Evolutionary conservation across 495 filamentous ascomycete species (phyloP), one percentile per base, ranked within the genome.

Genomic region (Cercophora scortea): DNA sequence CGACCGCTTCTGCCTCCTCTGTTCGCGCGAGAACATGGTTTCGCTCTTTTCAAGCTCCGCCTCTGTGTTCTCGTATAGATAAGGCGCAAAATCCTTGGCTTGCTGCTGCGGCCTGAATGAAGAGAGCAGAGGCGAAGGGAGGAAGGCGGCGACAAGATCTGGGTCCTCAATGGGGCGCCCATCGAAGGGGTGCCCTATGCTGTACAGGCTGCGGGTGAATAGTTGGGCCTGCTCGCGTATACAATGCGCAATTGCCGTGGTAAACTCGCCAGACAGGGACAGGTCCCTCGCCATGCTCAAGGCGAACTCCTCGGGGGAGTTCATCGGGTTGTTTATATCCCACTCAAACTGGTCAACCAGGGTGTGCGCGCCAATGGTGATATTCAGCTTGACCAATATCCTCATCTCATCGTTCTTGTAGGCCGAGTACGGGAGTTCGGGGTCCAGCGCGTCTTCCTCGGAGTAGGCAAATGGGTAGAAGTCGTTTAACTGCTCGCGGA

Each of bases 321-420:
- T 97, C 54, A 83, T 73, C 0, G 90, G 84, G 60, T 96, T 92
- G 65, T 97, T 97, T 62, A 97, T 89, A 61, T 97, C 93, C 93
- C 93, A 98, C 69, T 98, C 93, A 48, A 98, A 97, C 64, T 98
- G 94, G 60, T 98, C 93, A 18, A 96, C 84, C 25, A 98, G 76
- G 1, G 91, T 96, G 65, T 95, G 88, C 54, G 88, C 86, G 2
- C 93, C 94, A 65, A 98, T 96, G 19, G 93, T 97, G 62, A 98
- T 96, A 64, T 98, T 95, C 40, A 98, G 76, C 68, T 96, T 96
- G 59, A 98, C 81, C 16, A 90, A 71, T 33, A 98, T 90, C 50
- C 93, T 84, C 92, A 98, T 96, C 70, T 98, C 93, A 60, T 98
- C 94, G 60, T 98, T 93, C 66, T 96, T 96, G 73, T 96, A 95